Evolutionary conservation across 306 rosid genomes (phyloP), one percentile per base, ranked within the genome.

Genomic region (Purshia tridentata): DNA sequence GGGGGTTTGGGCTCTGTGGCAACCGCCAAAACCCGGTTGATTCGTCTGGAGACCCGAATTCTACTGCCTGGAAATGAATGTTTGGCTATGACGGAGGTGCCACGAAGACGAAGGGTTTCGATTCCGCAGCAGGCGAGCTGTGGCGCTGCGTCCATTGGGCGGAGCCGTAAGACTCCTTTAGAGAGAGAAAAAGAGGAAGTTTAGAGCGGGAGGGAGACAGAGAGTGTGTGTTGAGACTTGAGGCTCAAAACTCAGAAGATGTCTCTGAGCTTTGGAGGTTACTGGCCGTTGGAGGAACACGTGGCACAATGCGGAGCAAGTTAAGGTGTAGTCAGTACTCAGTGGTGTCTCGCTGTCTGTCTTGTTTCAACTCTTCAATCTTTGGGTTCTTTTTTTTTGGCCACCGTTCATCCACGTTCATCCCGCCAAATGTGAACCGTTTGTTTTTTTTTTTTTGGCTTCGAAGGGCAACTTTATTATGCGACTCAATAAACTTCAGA

Each of bases 121-220:
- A 89, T 78, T 78, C 95, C 84, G 69, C 84, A 81, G 81, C 77
- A 82, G 73, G 79, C 83, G 59, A 89, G 89, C 78, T 86, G 92
- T 14, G 97, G 79, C 48, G 88, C 82, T 40, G 96, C 89, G 58
- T 86, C 96, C 98, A 91, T 94, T 39, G 19, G 84, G 83, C 79
- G 78, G 77, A 68, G 69, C 35, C 47, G 75, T 47, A 35, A 5
- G n/a, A 22, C 35, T 1, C 50, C 15, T 6, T 45, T 9, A 7
- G n/a, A 44, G 55, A 55, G 77, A 54, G 73, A 9, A 20, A 60
- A 23, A 23, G 9, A 6, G 5, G 1, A 29, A 15, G 0, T n/a
- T 12, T 13, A 9, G 5, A 3, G 47, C 10, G 45, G 59, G 76
- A 13, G 20, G 44, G 37, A 6, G 61, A 10, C 63, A 9, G 44